These are phyloP conservation scores for Decorospora gaudefroyi DNA, from an alignment of 2,329 filamentous ascomycete genomes.

Conservation along the genomic window DNA sequence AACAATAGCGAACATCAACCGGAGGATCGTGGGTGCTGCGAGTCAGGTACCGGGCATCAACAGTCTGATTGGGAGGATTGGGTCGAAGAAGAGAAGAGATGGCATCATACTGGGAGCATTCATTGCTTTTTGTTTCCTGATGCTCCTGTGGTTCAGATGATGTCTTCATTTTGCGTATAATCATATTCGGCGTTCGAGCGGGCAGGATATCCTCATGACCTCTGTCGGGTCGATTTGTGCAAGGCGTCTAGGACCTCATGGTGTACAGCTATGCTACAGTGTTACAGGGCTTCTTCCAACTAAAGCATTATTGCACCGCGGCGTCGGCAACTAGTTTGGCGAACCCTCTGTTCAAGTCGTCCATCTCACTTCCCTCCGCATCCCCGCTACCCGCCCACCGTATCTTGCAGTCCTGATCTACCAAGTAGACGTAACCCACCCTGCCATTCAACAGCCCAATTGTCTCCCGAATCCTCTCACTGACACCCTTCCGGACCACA, in stretches of 20 bases:
- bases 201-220: slow-evolving; percentile 35
- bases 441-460: slow-evolving; percentile 80
- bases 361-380: slow-evolving; percentile 67
- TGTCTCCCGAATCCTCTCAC: slow-evolving; percentile 60
- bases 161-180: slow-evolving; percentile 5
- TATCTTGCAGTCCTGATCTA: slow-evolving; percentile 86
- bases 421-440: slow-evolving; percentile 90
- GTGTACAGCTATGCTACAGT: slow-evolving; percentile 38
- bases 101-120: slow-evolving; percentile 91
- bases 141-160: slow-evolving; percentile 67
- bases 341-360: slow-evolving; percentile 68
- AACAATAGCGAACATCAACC: slow-evolving; percentile 83
- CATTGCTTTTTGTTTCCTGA: slow-evolving; percentile 86
- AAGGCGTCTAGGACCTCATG: slow-evolving; percentile 25
- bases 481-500: slow-evolving; percentile 61
- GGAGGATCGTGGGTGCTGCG: slow-evolving; percentile 85
- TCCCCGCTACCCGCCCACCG: slow-evolving; percentile 88
- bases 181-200: slow-evolving; percentile 28
- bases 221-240: slow-evolving; percentile 20
- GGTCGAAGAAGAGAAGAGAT: slow-evolving; percentile 91
- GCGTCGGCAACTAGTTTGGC: slow-evolving; percentile 59
- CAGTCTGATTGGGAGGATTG: slow-evolving; percentile 86
- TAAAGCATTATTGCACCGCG: slow-evolving; percentile 21
- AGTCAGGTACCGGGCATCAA: slow-evolving; percentile 94
- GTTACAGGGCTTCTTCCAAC: slow-evolving; percentile 2